Evolutionary conservation across 2,329 filamentous ascomycete species (phyloP).

Genomic region (Xylariaceae sp.): DNA sequence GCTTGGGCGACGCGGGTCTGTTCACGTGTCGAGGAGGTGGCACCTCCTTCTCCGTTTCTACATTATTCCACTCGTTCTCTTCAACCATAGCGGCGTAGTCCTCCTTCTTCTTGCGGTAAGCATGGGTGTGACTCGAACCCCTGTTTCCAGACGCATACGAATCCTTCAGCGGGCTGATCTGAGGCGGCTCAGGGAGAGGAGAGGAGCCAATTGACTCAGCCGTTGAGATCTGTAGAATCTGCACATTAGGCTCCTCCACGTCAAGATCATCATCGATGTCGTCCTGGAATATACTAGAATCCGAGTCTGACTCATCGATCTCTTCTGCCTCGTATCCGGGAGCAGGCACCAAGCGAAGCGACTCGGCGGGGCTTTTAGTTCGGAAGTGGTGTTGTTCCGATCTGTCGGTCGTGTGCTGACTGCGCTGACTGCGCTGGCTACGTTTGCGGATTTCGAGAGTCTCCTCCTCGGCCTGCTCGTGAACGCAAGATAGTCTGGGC

Average conservation of each 20-base stretch:
- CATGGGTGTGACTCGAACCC: slow-evolving; percentile 27
- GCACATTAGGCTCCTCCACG: slow-evolving; percentile 31
- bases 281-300: slow-evolving; percentile 43
- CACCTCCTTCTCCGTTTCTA: slow-evolving; percentile 29
- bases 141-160: slow-evolving; percentile 48
- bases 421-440: slow-evolving; percentile 17
- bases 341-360: slow-evolving; percentile 39
- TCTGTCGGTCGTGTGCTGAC: slow-evolving; percentile 51
- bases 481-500: slow-evolving; percentile 35
- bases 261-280: slow-evolving; percentile 30
- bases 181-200: slow-evolving; percentile 43
- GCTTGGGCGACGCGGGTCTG: slow-evolving; percentile 4
- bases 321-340: slow-evolving; percentile 30
- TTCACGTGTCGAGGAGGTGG: slow-evolving; percentile 27
- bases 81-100: slow-evolving; percentile 45
- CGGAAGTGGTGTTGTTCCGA: slow-evolving; percentile 57
- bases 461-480: slow-evolving; percentile 46
- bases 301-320: slow-evolving; percentile 30
- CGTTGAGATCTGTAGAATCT: slow-evolving; percentile 31
- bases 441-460: slow-evolving; percentile 34
- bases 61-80: slow-evolving; percentile 43
- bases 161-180: slow-evolving; percentile 48
- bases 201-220: slow-evolving; percentile 35
- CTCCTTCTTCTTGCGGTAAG: slow-evolving; percentile 34
- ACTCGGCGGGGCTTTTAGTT: slow-evolving; percentile 35